These are phyloP conservation scores for Cercospora janseana DNA, from an alignment of 2,329 filamentous ascomycete genomes.

Conservation along the genomic window DNA sequence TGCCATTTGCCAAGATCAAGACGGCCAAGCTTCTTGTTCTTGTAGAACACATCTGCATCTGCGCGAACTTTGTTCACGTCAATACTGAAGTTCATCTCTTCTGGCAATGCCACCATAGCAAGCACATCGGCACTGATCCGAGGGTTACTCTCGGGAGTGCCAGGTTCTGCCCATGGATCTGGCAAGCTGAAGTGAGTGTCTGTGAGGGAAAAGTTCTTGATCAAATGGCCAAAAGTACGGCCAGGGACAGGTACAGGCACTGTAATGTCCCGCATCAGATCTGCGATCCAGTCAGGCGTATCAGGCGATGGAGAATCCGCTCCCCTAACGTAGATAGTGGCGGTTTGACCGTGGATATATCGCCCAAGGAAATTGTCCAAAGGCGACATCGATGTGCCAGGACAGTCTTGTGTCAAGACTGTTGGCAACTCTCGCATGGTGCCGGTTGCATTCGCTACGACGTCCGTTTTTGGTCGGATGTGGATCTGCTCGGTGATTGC, in stretches of 20 bases:
- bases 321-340: constrained; percentile 79
- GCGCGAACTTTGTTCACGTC: constrained; percentile 75
- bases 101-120: constrained; percentile 73
- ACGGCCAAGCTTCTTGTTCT: constrained; percentile 72
- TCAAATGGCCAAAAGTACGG: constrained; percentile 73
- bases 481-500: constrained; percentile 66
- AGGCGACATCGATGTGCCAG: constrained; percentile 73
- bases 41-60: constrained; percentile 76
- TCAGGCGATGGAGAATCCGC: constrained; percentile 62
- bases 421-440: constrained; percentile 72
- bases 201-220: constrained; percentile 82
- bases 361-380: constrained; percentile 76
- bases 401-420: constrained; percentile 69
- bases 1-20: constrained; percentile 82
- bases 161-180: constrained; percentile 72
- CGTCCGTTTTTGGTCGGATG: constrained; percentile 65
- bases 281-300: constrained; percentile 78
- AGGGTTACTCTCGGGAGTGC: constrained; percentile 69
- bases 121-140: constrained; percentile 79
- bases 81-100: constrained; percentile 82
- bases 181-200: constrained; percentile 86
- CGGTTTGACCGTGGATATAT: constrained; percentile 77
- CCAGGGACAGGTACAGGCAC: constrained; percentile 83
- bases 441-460: constrained; percentile 69
- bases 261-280: constrained; percentile 76